These are phyloP conservation scores for Plasmodium fragile DNA, from an alignment of 169 alveolate genomes.

Conservation along the genomic window DNA sequence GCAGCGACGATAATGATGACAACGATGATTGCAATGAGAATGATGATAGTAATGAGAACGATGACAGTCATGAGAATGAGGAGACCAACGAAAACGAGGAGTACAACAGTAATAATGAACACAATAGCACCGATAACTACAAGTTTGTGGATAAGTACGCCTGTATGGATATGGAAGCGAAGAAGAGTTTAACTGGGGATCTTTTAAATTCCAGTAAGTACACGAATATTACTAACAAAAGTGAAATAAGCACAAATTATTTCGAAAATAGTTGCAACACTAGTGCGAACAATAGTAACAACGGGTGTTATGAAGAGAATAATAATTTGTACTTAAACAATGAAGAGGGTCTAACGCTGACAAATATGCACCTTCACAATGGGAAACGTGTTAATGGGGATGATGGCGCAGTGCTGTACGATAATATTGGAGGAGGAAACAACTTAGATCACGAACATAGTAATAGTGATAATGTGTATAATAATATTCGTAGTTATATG, in stretches of 20 bases:
- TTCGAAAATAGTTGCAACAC: constrained; percentile 59
- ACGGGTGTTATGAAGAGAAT: constrained; percentile 39
- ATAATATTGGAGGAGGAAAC: constrained; percentile 12
- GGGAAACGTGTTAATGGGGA: constrained; percentile 7
- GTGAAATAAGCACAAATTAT: constrained; percentile 62
- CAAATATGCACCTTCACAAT: constrained; percentile 27
- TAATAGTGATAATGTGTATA: constrained; percentile 41
- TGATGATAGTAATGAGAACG: constrained; percentile 35
- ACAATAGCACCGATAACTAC: constrained; percentile 33
- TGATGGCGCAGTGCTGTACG: constrained; percentile 9
- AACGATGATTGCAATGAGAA: neutral
- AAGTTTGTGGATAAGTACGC: constrained; percentile 30
- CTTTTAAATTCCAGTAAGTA: constrained; percentile 9
- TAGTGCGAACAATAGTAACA: constrained; percentile 42
- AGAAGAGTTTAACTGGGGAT: constrained; percentile 22
- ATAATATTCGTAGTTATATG: constrained; percentile 26
- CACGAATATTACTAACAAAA: constrained; percentile 27
- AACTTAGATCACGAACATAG: constrained; percentile 18
- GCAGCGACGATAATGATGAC: neutral
- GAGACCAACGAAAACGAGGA: constrained; percentile 37
- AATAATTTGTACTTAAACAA: constrained; percentile 8
- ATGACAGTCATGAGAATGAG: constrained; percentile 46
- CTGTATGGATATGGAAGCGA: constrained; percentile 10
- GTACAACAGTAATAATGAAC: constrained; percentile 35
- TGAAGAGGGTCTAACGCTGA: constrained; percentile 45